phyloP scores from a whole-genome alignment of 2,329 filamentous ascomycete species.

The Penicillium decumbens region DNA sequence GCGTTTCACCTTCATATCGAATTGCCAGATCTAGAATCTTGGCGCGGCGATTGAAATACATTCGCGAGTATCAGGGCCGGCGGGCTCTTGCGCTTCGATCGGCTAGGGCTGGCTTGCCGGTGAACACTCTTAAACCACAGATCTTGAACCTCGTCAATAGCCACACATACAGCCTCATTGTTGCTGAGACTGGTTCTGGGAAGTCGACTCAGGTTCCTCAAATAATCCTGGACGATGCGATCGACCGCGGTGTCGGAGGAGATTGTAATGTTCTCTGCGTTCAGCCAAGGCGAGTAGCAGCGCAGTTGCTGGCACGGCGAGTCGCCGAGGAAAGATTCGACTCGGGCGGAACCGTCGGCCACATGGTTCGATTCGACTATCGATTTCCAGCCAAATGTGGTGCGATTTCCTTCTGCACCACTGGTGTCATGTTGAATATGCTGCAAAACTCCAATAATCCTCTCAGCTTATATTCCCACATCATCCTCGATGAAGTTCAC shows the following conservation, averaged over 20 bases:
- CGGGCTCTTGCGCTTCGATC: conserved; percentile 2
- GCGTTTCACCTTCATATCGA: not conserved
- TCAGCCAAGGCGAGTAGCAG: conserved; percentile 48
- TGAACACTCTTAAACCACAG: conserved; percentile 35
- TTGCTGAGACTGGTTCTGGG: conserved; percentile 46
- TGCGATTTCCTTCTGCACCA: conserved; percentile 50
- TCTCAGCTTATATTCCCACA: conserved; percentile 44
- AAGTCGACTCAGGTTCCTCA: conserved; percentile 52
- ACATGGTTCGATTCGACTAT: conserved; percentile 44
- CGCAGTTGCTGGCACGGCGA: conserved; percentile 44
- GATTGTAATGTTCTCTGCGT: conserved; percentile 50
- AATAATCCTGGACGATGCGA: conserved; percentile 50
- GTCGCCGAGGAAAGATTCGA: conserved; percentile 47
- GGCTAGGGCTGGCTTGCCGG: conserved; percentile 30
- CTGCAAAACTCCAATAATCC: conserved; percentile 38
- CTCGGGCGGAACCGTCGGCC: conserved; percentile 44
- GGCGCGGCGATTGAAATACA: not conserved
- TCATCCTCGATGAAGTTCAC: conserved; percentile 52
- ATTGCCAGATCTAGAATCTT: not conserved
- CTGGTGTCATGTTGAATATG: conserved; percentile 46
- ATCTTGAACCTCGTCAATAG: conserved; percentile 40
- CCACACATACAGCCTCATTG: conserved; percentile 44
- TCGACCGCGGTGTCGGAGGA: conserved; percentile 36
- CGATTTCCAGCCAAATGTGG: conserved; percentile 31
- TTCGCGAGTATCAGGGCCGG: conserved; percentile 1